Evolutionary conservation across 371 early-diverging fungal genomes (phyloP), one percentile per base, ranked within the genome.

Genomic region (Mortierella sp.): DNA sequence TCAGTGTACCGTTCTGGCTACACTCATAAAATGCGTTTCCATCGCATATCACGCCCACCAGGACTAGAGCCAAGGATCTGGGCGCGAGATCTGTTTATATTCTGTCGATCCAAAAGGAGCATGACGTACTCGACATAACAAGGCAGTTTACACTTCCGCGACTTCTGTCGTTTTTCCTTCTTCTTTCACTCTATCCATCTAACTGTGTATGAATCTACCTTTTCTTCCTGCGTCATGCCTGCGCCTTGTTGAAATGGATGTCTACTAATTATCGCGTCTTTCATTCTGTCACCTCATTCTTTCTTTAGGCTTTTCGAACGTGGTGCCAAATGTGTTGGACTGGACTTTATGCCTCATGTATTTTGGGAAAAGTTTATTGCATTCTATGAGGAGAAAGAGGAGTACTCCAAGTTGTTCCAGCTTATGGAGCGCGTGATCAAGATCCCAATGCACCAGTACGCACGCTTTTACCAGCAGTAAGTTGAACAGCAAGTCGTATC

Each of bases 321-420:
- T n/a, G 95, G 90, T 28, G 91, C 93, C 44, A 77, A 82, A 28
- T 85, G 87, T 52, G 91, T 93, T 38, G 95, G 95, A 1, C 73
- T 91, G 68, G 95, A 95, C 74, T 95, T 94, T 81, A 88, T 93
- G 73, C 89, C 91, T 31, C 95, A 95, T 82, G 85, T 91, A 7
- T 93, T 95, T 72, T 95, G 94, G 94, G 94, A 94, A 83, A 94
- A 93, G 80, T 95, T 93, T 77, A 84, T 94, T 74, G 92, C 92
- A 13, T 95, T 90, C 83, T 92, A 91, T 63, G 93, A 94, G 78
- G 88, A 80, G 13, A 89, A 89, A 65, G 74, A 90, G 45, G 87
- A 88, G 16, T 76, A 89, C 42, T 77, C 82, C 24, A 83, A 89
- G 24, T 82, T 93, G n/a, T 77, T 93, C 31, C 74, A 83, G 28